Base-by-base conservation (phyloP, 345 rosid species). In the Cardamine chenopodiifolia region DNA sequence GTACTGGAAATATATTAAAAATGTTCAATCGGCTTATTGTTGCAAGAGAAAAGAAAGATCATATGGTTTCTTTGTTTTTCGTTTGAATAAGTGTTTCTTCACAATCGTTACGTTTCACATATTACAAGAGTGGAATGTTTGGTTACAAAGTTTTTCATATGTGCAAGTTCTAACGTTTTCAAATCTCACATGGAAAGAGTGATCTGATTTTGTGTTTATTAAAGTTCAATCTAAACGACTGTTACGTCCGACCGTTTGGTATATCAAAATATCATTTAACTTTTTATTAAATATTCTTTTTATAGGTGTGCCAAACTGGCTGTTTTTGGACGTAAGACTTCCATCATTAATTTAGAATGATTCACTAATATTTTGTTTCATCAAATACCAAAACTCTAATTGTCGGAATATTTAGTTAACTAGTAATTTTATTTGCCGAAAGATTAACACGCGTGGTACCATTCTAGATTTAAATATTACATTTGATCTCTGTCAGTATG, bases 371-470 rank as follows among this genome's bases (percentile, higher is more conserved):
- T 47, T 53, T 56, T 55, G 71, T 73, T 56, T 23, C 58, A 73
- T 44, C 49, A 65, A 22, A 44, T 32, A 55, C 63, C 35, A 73
- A 73, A 73, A 15, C 58, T 17, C 47, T 64, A 12, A 34, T 44
- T 40, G 3, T 22, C 29, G 12, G 60, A 50, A 20, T 44, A 18
- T 28, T 37, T 26, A 1, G 28, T 32, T 20, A 52, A 20, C 56
- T 73, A 64, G 18, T 42, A 12, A 54, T 54, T 45, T 32, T 22
- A 23, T 31, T 32, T 45, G 60, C 66, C 66, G 66, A 74, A 66
- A 74, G 72, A 74, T 65, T 48, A 74, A 57, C 72, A 74, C 52
- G 78, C 78, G 59, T 66, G 66, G 40, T 23, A 42, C 20, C 48
- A 55, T 42, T 56, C 3, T 42, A 12, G 25, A 44, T 55, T 65